Conservation (phyloP, 2,329 filamentous ascomycete species). For the Exophiala sp. region DNA sequence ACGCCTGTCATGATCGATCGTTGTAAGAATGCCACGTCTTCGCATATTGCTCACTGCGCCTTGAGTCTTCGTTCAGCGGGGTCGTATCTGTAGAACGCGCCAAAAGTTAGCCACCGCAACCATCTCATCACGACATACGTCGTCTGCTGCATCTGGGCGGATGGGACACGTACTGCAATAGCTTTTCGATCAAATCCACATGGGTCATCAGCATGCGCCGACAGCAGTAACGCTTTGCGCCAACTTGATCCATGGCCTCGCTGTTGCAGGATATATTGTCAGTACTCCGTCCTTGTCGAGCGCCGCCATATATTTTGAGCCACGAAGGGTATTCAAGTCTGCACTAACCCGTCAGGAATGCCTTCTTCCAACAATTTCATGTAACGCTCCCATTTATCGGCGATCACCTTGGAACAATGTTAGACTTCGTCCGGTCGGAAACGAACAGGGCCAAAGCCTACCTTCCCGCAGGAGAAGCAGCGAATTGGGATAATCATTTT, state of each 20-base stretch:
- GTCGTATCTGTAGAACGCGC: constrained; percentile 18
- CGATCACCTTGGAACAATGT: constrained; percentile 66
- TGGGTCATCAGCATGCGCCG: constrained; percentile 99
- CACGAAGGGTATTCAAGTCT: background rate
- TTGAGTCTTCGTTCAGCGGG: constrained; percentile 24
- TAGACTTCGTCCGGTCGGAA: constrained; percentile 21
- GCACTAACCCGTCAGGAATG: constrained; percentile 63
- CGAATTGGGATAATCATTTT: constrained; percentile 98
- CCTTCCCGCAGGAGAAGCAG: constrained; percentile 99
- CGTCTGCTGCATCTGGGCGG: background rate
- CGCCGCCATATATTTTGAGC: background rate
- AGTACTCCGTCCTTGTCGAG: background rate
- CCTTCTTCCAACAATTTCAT: constrained; percentile 77
- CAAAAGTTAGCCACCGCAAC: background rate
- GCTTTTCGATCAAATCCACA: constrained; percentile 96
- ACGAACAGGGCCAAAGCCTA: constrained; percentile 38
- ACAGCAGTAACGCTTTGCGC: constrained; percentile 94
- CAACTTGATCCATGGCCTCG: constrained; percentile 92
- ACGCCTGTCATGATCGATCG: background rate
- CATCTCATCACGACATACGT: no score
- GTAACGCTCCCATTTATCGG: constrained; percentile 96
- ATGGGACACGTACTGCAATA: constrained; percentile 68
- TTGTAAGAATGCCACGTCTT: background rate
- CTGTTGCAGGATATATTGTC: constrained; percentile 42
- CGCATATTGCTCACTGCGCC: constrained; percentile 9